Evolutionary conservation across 2,329 filamentous ascomycete genomes (phyloP).

Genomic region (Talaromyces islandicus): DNA sequence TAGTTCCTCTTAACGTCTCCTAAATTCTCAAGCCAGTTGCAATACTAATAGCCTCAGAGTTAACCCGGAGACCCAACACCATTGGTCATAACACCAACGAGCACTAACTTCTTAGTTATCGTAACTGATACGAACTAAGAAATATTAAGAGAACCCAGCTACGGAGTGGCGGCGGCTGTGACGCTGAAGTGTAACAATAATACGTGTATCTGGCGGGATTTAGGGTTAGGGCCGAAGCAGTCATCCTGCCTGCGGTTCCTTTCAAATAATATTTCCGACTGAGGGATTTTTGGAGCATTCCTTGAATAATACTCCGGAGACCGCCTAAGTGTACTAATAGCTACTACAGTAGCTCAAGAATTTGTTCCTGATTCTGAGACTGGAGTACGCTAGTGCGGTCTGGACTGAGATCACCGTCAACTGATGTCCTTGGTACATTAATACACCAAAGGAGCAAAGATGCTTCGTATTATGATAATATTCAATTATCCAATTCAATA

Average conservation of each 20-base stretch:
- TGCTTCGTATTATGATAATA: background rate
- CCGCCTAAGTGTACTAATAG: too few relatives aligned
- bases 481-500: background rate
- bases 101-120: too few relatives aligned
- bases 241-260: background rate
- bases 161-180: background rate
- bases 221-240: background rate
- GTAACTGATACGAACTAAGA: too few relatives aligned
- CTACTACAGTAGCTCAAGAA: background rate
- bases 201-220: background rate
- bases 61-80: too few relatives aligned
- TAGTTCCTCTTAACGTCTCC: background rate
- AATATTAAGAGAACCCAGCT: background rate
- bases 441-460: too few relatives aligned
- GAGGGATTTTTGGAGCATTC: background rate
- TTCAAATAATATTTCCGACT: background rate
- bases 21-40: background rate
- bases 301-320: too few relatives aligned
- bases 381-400: too few relatives aligned
- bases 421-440: too few relatives aligned
- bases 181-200: background rate
- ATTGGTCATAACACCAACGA: too few relatives aligned
- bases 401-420: background rate
- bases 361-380: background rate
- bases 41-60: background rate